Conservation (phyloP, 768 basidiomycete genomes). For the Cyclocybe cylindracea region DNA sequence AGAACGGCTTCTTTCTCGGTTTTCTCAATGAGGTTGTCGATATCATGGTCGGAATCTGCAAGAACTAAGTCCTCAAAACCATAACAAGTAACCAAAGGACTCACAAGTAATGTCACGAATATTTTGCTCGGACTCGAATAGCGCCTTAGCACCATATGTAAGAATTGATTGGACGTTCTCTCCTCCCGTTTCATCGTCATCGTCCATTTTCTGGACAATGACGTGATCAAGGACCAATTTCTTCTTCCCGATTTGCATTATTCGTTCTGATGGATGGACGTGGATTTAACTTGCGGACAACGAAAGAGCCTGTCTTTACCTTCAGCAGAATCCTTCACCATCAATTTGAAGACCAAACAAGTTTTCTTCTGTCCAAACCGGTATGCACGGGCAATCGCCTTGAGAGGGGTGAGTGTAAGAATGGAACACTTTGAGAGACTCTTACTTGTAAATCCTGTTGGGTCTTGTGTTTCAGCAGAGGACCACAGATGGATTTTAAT, state of each 20-base stretch:
- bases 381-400: constrained; percentile 95
- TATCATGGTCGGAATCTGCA: constrained; percentile 75
- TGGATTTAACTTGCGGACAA: not conserved
- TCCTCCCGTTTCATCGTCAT: constrained; percentile 67
- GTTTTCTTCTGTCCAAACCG: constrained; percentile 95
- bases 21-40: constrained; percentile 85
- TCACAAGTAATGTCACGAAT: constrained; percentile 72
- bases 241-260: constrained; percentile 92
- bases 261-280: constrained; percentile 64
- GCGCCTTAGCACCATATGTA: constrained; percentile 82
- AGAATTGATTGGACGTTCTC: constrained; percentile 90
- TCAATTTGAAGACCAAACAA: constrained; percentile 92
- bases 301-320: constrained; percentile 39
- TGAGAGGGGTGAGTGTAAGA: constrained; percentile 1
- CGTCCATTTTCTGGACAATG: constrained; percentile 95
- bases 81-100: constrained; percentile 14
- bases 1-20: constrained; percentile 74
- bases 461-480: not conserved
- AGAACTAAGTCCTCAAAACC: not conserved
- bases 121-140: constrained; percentile 70
- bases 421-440: not conserved
- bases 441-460: constrained; percentile 82
- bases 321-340: constrained; percentile 94
- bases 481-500: not conserved
- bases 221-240: constrained; percentile 93